Conservation (phyloP, 441 rosid species). For the Gossypium lobatum region DNA sequence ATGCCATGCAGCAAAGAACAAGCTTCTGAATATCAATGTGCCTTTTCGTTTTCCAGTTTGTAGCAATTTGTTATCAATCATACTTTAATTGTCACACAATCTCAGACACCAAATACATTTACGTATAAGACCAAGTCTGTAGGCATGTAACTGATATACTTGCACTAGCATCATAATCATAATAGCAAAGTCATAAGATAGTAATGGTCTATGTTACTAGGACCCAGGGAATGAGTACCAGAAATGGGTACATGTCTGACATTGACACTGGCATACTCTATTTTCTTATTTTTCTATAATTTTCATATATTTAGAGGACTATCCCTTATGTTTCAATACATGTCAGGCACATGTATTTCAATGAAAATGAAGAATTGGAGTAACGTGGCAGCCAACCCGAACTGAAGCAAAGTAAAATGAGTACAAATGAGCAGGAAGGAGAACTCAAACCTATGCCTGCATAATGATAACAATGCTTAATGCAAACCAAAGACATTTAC, state of each 20-base stretch:
- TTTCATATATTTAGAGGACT: neutral
- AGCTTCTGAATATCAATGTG: neutral
- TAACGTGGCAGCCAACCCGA: neutral
- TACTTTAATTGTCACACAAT: neutral
- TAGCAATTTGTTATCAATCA: neutral
- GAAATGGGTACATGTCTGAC: neutral
- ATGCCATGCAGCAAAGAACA: neutral
- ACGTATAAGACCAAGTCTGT: neutral
- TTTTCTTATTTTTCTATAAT: neutral
- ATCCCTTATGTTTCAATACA: neutral
- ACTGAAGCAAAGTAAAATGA: neutral
- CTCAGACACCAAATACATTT: neutral
- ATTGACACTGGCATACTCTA: neutral
- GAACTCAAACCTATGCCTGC: neutral
- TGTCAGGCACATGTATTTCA: neutral
- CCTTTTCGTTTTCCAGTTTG: neutral
- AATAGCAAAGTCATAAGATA: neutral
- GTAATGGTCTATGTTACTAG: neutral
- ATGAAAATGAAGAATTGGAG: neutral
- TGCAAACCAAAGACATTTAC: slow-evolving; percentile 29
- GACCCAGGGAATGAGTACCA: neutral
- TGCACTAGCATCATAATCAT: neutral
- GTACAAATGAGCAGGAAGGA: neutral
- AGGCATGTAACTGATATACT: neutral
- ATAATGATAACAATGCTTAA: neutral